These are phyloP conservation scores for Cicer yamashitae DNA, from an alignment of 306 rosid genomes.

Conservation along the genomic window DNA sequence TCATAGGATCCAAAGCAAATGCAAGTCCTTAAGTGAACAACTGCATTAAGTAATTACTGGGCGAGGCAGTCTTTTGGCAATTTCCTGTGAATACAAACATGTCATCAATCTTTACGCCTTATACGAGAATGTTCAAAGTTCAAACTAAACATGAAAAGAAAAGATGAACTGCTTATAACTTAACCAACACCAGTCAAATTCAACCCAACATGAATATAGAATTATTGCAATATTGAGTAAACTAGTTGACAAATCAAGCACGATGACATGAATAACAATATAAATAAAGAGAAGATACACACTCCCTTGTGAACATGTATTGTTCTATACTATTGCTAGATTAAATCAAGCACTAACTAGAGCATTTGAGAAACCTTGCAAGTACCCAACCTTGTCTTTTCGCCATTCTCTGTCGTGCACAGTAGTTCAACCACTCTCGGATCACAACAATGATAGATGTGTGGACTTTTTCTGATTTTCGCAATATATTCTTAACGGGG, in stretches of 20 bases:
- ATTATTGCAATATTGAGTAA: not conserved
- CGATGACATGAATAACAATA: slow-evolving; percentile 16
- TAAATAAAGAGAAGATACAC: not conserved
- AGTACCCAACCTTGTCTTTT: not conserved
- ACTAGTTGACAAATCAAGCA: slow-evolving; percentile 10
- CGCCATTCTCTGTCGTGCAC: not conserved
- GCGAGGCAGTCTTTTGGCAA: slow-evolving; percentile 63
- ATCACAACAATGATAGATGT: not conserved
- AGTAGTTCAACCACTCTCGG: slow-evolving; percentile 4
- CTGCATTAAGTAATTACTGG: slow-evolving; percentile 48
- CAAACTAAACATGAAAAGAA: slow-evolving; percentile 6
- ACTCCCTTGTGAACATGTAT: not conserved
- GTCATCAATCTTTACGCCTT: slow-evolving; percentile 27
- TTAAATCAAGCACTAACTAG: not conserved
- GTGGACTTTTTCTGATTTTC: not conserved
- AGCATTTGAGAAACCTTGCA: not conserved
- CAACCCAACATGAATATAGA: slow-evolving; percentile 32
- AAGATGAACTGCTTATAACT: not conserved
- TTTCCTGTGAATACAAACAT: slow-evolving; percentile 49
- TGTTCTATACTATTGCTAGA: not conserved
- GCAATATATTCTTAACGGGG: not conserved
- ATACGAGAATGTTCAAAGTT: not conserved
- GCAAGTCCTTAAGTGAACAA: slow-evolving; percentile 33
- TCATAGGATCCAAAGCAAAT: slow-evolving; percentile 42
- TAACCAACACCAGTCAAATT: slow-evolving; percentile 20